Evolutionary conservation across 306 rosid genomes (phyloP), one percentile per base, ranked within the genome.

Genomic region (Prunus armeniaca): DNA sequence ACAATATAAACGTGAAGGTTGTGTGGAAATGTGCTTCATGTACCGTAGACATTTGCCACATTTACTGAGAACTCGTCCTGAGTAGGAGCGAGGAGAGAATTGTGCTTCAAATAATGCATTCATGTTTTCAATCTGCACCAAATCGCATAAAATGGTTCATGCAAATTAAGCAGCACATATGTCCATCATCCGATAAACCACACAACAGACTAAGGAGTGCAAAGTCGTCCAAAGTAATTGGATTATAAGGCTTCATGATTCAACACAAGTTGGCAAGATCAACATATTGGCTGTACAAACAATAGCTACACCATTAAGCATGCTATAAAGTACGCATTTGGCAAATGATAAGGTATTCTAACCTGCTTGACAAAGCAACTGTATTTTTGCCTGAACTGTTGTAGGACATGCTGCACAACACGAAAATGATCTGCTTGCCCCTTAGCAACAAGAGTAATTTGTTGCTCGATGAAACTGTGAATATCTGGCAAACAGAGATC

Each of bases 401-500:
- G 91, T 15, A 94, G 79, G 55, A n/a, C n/a, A n/a, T n/a, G n/a
- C n/a, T n/a, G n/a, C n/a, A n/a, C n/a, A n/a, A n/a, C n/a, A n/a
- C n/a, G n/a, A n/a, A n/a, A 89, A 79, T 94, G 96, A 80, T 94
- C 91, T 67, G 83, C 86, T 87, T 91, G 96, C 52, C 97, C 97
- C 90, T 69, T 89, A 43, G 98, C 96, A 83, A 94, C 85, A 75
- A 90, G 96, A 80, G 93, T 90, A 73, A 94, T 92, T 82, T 94
- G 98, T 69, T 94, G 98, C 92, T 94, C 98, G 22, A 94, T 94
- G 86, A 94, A 94, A 86, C 98, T 85, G 41, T 97, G 97, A 55
- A 94, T 94, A 84, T 92, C 97, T 19, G 98, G 98, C 86, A 94
- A 84, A 78, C 97, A 91, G 74, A 94, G 98, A 78, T 94, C 98